Conservation (phyloP, 2,329 filamentous ascomycete species). For the Colletotrichum godetiae region DNA sequence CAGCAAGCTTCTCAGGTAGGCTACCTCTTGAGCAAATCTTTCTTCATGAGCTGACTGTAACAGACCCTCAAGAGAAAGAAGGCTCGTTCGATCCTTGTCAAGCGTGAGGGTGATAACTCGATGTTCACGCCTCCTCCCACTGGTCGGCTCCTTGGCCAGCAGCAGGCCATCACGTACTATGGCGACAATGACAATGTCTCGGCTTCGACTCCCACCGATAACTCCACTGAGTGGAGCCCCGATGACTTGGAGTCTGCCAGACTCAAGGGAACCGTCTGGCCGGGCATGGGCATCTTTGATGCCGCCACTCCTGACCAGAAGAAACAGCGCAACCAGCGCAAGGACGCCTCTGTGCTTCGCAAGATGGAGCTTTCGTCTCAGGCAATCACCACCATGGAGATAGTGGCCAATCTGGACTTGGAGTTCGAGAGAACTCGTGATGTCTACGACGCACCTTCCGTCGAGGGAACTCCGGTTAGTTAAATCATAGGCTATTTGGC, state of each 20-base stretch:
- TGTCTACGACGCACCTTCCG: conserved; percentile 70
- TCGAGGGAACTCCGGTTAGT: conserved; percentile 62
- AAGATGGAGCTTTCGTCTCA: conserved; percentile 74
- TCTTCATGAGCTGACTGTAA: not conserved
- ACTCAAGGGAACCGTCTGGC: conserved; percentile 79
- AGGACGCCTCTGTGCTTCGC: conserved; percentile 76
- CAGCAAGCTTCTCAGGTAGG: conserved; percentile 16
- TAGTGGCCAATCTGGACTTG: conserved; percentile 68
- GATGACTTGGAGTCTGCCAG: conserved; percentile 20
- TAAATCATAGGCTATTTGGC: not conserved
- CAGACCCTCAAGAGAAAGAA: conserved; percentile 28
- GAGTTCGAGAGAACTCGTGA: conserved; percentile 63
- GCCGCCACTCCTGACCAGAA: conserved; percentile 80
- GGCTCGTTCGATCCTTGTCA: not conserved
- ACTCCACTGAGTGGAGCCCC: not conserved
- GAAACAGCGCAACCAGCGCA: conserved; percentile 81
- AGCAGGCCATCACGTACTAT: conserved; percentile 30
- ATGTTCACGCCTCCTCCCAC: conserved; percentile 17
- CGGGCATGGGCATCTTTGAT: conserved; percentile 86
- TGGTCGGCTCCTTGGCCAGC: conserved; percentile 3
- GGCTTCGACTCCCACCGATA: not conserved
- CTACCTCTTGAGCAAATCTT: not conserved
- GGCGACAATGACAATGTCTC: conserved; percentile 2
- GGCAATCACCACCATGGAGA: conserved; percentile 72
- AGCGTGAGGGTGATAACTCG: conserved; percentile 3